Evolutionary conservation across 202 grass and related monocot genomes (phyloP), one percentile per base, ranked within the genome.

Genomic region (Thinopyrum obtusiflorum): DNA sequence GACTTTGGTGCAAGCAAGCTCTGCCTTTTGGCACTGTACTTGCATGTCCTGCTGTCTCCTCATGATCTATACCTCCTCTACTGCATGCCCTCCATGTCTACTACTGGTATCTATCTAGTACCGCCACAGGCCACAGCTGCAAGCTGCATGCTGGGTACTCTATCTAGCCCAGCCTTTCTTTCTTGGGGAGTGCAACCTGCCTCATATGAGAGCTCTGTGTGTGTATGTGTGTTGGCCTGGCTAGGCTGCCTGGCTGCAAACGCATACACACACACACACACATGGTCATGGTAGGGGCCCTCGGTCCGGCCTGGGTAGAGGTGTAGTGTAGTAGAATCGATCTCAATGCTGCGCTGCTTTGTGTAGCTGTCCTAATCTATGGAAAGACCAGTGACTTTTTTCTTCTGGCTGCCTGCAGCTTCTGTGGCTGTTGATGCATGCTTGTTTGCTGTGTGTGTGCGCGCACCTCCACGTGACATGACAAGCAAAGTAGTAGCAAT

Each of bases 351-450:
- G 46, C 18, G 53, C 53, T 71, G 65, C 64, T 72, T 61, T 24
- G 36, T 44, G 79, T 79, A 47, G 80, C 73, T 84, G 85, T 33
- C 77, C 85, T 90, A 61, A 78, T 47, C 64, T 70, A 88, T 49
- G 53, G 53, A 82, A 90, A 87, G 80, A 61, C 66, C 80, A 62
- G 67, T 39, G 18, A 77, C 80, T 87, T 90, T 90, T 68, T 87
- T 83, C 86, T 68, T 69, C 82, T 82, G 83, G 51, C 14, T 37
- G 83, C 60, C 88, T 83, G 79, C 72, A 62, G 18, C 81, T 70
- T 83, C 80, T 83, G 61, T 35, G 68, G 23, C 1, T 25, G 78
- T 28, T 39, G 61, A n/a, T 39, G 61, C 36, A 36, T 55, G 57
- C 53, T 21, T 20, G 40, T 62, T 80, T 51, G 63, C 26, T 25